phyloP scores from a whole-genome alignment of 2,329 filamentous ascomycete species.

The Seiridium unicorne region DNA sequence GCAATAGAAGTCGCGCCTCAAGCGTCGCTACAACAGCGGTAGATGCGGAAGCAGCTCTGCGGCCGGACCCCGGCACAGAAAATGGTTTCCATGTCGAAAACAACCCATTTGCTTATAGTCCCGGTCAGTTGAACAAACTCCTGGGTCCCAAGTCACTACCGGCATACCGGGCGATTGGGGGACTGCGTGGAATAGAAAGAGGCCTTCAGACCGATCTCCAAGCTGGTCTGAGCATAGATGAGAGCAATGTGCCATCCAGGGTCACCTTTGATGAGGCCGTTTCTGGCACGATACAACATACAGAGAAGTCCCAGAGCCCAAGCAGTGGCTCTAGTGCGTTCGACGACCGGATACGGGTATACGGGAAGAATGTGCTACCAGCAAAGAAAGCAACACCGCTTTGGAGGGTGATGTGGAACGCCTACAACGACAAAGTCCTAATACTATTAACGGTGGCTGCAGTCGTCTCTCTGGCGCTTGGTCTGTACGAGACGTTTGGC shows the following conservation, averaged over 20 bases:
- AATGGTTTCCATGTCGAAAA: conserved; percentile 65
- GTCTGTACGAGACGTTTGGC: conserved; percentile 65
- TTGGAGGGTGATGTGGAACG: conserved; percentile 61
- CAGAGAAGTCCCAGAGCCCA: conserved; percentile 12
- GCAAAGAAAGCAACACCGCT: conserved; percentile 59
- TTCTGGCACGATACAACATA: conserved; percentile 17
- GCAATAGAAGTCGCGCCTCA: conserved; percentile 26
- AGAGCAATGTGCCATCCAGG: conserved; percentile 38
- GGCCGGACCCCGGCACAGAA: conserved; percentile 69
- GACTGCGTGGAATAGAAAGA: conserved; percentile 66
- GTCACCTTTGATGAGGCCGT: conserved; percentile 29
- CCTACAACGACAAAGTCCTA: conserved; percentile 73
- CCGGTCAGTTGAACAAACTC: conserved; percentile 71
- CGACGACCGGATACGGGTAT: conserved; percentile 57
- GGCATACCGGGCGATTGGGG: conserved; percentile 70
- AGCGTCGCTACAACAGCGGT: conserved; percentile 20
- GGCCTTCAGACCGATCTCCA: conserved; percentile 64
- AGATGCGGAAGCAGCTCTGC: conserved; percentile 50
- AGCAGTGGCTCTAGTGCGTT: conserved; percentile 25
- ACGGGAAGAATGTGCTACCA: conserved; percentile 58
- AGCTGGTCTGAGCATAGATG: conserved; percentile 67
- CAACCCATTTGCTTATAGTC: conserved; percentile 72
- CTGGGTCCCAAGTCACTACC: conserved; percentile 72
- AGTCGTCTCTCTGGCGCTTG: conserved; percentile 65
- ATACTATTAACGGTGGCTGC: conserved; percentile 69